phyloP scores from a whole-genome alignment of 1,284 basidiomycete genomes.

The Ustilago trichophora region DNA sequence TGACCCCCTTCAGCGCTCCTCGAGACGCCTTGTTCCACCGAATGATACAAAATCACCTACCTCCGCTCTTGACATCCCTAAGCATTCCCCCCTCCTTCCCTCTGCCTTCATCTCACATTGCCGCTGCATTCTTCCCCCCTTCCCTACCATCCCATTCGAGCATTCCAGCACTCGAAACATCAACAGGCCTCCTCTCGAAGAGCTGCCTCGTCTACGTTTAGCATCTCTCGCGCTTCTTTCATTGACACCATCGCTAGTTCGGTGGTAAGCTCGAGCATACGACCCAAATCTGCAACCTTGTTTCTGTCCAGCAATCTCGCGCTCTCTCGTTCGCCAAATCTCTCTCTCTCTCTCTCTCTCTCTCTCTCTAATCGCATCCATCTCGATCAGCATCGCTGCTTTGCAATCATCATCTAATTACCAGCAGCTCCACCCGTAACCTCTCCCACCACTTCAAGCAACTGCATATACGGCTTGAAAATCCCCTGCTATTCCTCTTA shows the following conservation, averaged over 20 bases:
- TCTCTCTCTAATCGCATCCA: conserved; percentile 9
- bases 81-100: background rate
- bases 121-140: background rate
- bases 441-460: no score
- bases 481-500: no score
- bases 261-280: background rate
- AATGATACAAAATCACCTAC: conserved; percentile 25
- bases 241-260: background rate
- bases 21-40: background rate
- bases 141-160: background rate
- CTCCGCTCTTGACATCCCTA: background rate
- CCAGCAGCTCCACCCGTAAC: no score
- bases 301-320: conserved; percentile 5
- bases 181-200: conserved; percentile 1
- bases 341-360: background rate
- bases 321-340: no score
- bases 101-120: background rate
- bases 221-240: background rate
- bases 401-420: background rate
- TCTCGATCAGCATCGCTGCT: background rate
- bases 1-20: background rate
- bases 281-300: background rate
- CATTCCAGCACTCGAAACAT: background rate
- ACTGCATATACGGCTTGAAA: no score
- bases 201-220: background rate